A percentile compares a stretch with the other conserved stretches of the same genome.
Conservation (phyloP, 768 basidiomycete species). For the Xerocomellus chrysenteron region DNA sequence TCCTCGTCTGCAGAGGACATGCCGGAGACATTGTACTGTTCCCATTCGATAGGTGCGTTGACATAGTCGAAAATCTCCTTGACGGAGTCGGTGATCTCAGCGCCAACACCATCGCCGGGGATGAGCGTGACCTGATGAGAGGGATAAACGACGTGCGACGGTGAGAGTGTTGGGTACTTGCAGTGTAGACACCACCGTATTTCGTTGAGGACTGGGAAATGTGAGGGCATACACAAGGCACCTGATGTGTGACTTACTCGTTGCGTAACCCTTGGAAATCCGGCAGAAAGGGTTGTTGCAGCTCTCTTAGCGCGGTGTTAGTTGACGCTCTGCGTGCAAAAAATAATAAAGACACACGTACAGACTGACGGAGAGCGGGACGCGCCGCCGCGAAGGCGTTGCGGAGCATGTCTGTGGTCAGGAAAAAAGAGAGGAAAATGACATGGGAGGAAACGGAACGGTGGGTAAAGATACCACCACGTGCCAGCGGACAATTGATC, state of each 20-base stretch:
- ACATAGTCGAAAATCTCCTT: constrained; percentile 98
- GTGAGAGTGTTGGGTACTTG: constrained; percentile 36
- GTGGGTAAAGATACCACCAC: constrained; percentile 1
- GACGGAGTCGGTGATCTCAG: constrained; percentile 96
- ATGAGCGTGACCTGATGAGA: constrained; percentile 83
- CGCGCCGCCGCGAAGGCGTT: constrained; percentile 60
- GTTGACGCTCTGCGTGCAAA: background rate
- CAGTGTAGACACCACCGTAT: constrained; percentile 91
- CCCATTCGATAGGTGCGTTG: constrained; percentile 99
- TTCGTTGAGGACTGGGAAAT: constrained; percentile 74
- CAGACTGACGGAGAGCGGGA: constrained; percentile 50
- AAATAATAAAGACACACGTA: constrained; percentile 34
- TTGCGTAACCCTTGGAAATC: constrained; percentile 72
- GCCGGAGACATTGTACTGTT: constrained; percentile 97
- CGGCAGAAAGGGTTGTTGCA: constrained; percentile 76
- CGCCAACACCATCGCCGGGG: constrained; percentile 96
- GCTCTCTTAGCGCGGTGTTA: constrained; percentile 46
- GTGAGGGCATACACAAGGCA: constrained; percentile 4
- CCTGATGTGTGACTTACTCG: constrained; percentile 46
- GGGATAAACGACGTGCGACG: constrained; percentile 22
- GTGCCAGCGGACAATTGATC: background rate
- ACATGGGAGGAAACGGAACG: constrained; percentile 35
- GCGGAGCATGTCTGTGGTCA: constrained; percentile 52
- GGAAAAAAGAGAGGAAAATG: constrained; percentile 21
- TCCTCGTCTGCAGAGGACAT: constrained; percentile 92